Evolutionary conservation across 1,284 basidiomycete genomes (phyloP), one percentile per base, ranked within the genome.

Genomic region (Ustanciosporium gigantosporum): DNA sequence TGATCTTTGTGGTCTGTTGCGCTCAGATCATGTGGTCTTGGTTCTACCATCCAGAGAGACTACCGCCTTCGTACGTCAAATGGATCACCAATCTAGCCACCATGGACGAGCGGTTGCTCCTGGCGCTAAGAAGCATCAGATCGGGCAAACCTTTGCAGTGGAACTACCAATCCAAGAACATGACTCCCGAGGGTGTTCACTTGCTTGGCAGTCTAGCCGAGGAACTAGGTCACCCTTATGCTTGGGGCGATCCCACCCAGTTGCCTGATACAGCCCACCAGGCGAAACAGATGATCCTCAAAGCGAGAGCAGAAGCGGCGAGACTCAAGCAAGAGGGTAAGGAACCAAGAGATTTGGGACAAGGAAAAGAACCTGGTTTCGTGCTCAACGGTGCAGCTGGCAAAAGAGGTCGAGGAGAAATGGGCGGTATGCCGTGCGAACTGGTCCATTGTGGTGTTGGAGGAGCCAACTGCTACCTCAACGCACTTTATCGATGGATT

Each of bases 391-490:
- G 68, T 35, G 73, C 61, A n/a, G 39, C 40, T 5, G 76, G 46
- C 4, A 52, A 59, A 3, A 36, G 70, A 19, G 69, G 70, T 13
- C 37, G 66, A 11, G 70, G 70, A 5, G 55, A 70, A 44, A 67
- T 73, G 67, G 69, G 52, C 21, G 70, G 70, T 1, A 67, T 80
- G 45, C 71, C 75, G n/a, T 80, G 79, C 58, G 60, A 70, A 25
- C 47, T 79, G 24, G 76, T 79, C 1, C 79, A 80, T 46, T 78
- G 78, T 38, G 67, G 64, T 17, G 39, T 73, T 5, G 77, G 75
- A 8, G 72, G 68, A 4, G 60, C 57, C 4, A 67, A 62, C 25
- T 80, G 79, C 55, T 74, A 73, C 40, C 46, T 42, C 7, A 79
- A 80, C 44, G 68, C 77, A 2, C 41, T 57, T 25, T 66, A 70